Percentiles rank a stretch among this genome's conserved stretches.
Conservation (phyloP, 257 asterid genomes). For the Solanum lycopersicoides region DNA sequence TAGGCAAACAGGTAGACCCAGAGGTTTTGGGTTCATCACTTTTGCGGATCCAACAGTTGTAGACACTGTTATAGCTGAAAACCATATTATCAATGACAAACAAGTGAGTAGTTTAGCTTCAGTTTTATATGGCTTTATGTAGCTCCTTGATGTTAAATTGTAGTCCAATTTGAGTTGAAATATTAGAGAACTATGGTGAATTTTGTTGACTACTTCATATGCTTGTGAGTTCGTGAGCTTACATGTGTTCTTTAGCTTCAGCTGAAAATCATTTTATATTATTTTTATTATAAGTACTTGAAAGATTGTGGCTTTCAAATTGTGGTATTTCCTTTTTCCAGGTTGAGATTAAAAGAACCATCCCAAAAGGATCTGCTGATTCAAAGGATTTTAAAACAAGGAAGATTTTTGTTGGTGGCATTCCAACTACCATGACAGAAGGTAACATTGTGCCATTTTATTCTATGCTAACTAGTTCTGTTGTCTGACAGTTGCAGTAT, state of each 20-base stretch:
- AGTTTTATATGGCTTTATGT: not conserved
- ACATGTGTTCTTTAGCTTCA: not conserved
- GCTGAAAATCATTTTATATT: not conserved
- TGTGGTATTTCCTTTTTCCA: conserved; percentile 7
- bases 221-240: not conserved
- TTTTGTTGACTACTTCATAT: not conserved
- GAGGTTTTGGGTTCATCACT: conserved; percentile 94
- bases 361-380: conserved; percentile 83
- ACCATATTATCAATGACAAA: conserved; percentile 81
- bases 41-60: conserved; percentile 75
- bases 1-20: conserved; percentile 80
- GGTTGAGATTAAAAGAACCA: conserved; percentile 97
- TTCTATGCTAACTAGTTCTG: not conserved
- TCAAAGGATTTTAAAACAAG: conserved; percentile 82
- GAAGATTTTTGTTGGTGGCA: conserved; percentile 90
- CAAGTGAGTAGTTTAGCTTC: conserved; percentile 38
- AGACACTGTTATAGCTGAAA: conserved; percentile 80
- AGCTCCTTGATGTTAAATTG: not conserved
- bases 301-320: not conserved
- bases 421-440: conserved; percentile 75
- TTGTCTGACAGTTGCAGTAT: not conserved
- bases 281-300: not conserved
- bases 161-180: not conserved
- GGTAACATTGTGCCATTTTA: conserved; percentile 22
- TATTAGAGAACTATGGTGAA: not conserved